A percentile compares a stretch with the other conserved stretches of the same genome.
phyloP scores from a whole-genome alignment of 176 grass and related monocot species.

The Lolium multiflorum region DNA sequence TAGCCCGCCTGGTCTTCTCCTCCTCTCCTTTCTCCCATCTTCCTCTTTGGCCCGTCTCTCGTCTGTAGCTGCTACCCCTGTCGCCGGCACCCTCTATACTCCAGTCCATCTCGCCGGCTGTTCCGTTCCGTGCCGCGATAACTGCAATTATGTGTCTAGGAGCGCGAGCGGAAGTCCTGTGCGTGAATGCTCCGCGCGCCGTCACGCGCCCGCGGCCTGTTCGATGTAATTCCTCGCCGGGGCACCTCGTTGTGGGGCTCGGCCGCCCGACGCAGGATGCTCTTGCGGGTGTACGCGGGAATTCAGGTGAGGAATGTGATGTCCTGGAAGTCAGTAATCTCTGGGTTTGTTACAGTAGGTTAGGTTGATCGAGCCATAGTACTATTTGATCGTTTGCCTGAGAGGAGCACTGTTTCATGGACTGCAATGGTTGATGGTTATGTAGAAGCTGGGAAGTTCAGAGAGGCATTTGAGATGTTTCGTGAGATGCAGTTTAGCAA shows the following conservation, averaged over 20 bases:
- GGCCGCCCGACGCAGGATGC: slow-evolving; percentile 10
- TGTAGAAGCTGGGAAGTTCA: slow-evolving; percentile 38
- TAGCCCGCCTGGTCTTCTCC: too few relatives aligned
- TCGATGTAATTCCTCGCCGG: slow-evolving; percentile 58
- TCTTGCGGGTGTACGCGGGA: slow-evolving; percentile 39
- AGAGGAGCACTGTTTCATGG: slow-evolving; percentile 58
- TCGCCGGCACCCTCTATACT: not conserved
- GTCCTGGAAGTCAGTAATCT: slow-evolving; percentile 48
- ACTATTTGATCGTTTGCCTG: slow-evolving; percentile 71
- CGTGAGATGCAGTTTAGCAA: slow-evolving; percentile 52
- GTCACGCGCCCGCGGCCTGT: slow-evolving; percentile 38
- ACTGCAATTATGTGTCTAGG: too few relatives aligned
- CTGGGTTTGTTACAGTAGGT: slow-evolving; percentile 48
- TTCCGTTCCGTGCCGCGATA: not conserved
- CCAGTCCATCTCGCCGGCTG: not conserved
- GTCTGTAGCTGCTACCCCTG: not conserved
- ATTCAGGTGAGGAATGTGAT: not conserved
- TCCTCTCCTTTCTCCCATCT: too few relatives aligned
- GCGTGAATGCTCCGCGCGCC: not conserved
- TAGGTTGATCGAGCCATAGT: slow-evolving; percentile 51
- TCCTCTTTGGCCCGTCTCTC: too few relatives aligned
- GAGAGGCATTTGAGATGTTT: slow-evolving; percentile 72
- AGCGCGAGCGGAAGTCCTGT: too few relatives aligned
- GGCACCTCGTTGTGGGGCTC: not conserved
- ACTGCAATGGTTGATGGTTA: slow-evolving; percentile 74